phyloP scores from a whole-genome alignment of 164 flowering plant genomes.

The Vitis cinerea region DNA sequence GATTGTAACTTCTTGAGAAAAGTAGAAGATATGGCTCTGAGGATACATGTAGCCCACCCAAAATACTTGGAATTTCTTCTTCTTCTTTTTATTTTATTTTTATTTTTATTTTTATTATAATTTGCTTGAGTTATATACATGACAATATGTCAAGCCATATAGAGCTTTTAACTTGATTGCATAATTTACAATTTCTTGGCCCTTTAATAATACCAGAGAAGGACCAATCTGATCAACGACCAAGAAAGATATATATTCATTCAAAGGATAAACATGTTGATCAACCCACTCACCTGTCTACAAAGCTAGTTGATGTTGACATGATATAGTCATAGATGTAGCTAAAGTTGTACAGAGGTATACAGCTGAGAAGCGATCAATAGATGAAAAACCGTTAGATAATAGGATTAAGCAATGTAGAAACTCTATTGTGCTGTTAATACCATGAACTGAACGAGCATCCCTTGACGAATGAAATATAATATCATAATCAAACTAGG shows the following conservation, averaged over 20 bases:
- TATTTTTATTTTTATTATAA: too few relatives aligned
- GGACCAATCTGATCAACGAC: background rate
- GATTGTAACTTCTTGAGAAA: too few relatives aligned
- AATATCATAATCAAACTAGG: background rate
- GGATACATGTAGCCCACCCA: too few relatives aligned
- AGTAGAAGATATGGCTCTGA: too few relatives aligned
- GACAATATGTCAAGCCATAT: too few relatives aligned
- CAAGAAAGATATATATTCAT: background rate
- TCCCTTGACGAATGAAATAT: background rate
- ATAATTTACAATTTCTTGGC: too few relatives aligned
- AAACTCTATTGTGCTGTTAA: background rate
- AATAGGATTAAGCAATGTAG: background rate
- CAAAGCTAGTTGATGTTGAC: conserved; percentile 91
- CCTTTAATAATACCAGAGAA: too few relatives aligned
- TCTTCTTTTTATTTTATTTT: too few relatives aligned
- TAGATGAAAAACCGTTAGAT: conserved; percentile 20
- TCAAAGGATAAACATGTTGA: conserved; percentile 2
- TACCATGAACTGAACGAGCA: background rate
- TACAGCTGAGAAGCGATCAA: conserved; percentile 73
- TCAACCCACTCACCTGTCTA: conserved; percentile 72
- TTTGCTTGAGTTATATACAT: too few relatives aligned
- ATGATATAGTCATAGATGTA: conserved; percentile 89
- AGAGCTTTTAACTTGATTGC: too few relatives aligned
- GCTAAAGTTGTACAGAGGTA: conserved; percentile 96
- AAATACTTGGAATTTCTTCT: too few relatives aligned